Base-by-base conservation (phyloP, 1,284 basidiomycete genomes). In the Fomitiporia mediterranea region DNA sequence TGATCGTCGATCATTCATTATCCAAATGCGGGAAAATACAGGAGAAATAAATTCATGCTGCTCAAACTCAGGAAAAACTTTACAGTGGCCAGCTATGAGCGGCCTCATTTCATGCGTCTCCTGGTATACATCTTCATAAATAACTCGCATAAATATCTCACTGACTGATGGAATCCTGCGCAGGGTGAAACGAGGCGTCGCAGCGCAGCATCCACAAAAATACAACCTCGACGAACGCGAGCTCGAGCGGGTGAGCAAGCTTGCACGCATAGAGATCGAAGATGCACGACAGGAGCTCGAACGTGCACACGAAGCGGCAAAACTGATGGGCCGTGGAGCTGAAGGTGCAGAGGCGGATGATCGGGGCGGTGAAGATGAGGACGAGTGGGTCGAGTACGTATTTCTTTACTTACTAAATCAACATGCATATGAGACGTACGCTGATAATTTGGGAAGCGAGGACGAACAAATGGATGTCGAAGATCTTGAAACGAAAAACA, bases 181-280 rank as follows among this genome's bases (percentile, higher is more conserved):
- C 55, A 89, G 96, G 96, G 88, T 98, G 38, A 86, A 84, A 61
- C 82, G 91, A 57, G 95, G 96, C 8, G 81, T 84, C 23, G 77
- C 94, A 17, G 76, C 79, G 1, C 80, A 80, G 60, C 82, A 94
- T 65, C 96, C 97, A 3, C 73, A 77, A 66, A 94, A 91, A 74
- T 98, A 98, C 70, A 80, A 91, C 55, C 82, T 99, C 40, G 93
- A 98, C 68, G 92, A 97, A 65, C 76, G 81, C 46, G 96, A 99
- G 72, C 78, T 99, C 34, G 85, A 90, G 66, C 85, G 97, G 39
- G 92, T 99, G 48, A 93, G 91, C 64, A 80, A 86, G 49, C 81
- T 99, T 46, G 93, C 94, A 23, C 81, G 89, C 49, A 89, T 93
- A 54, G 88, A 94, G 67, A 82, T 96, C 47, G 89, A 94, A 62